Percentiles rank a stretch among this genome's conserved stretches.
These are phyloP conservation scores for Penicillium manginii DNA, from an alignment of 495 filamentous ascomycete species.

Conservation along the genomic window DNA sequence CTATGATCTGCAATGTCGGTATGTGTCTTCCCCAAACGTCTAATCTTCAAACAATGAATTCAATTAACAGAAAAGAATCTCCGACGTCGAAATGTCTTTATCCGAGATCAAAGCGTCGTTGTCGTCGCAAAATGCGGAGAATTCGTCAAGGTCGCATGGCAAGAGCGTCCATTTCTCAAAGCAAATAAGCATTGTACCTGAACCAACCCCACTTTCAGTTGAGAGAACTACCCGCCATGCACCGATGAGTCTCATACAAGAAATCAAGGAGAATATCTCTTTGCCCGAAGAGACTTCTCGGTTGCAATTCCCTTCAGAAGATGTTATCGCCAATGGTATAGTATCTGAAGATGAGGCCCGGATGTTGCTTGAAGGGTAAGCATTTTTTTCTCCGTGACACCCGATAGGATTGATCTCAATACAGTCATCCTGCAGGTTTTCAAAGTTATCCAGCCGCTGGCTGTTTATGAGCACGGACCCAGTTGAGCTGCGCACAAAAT, in stretches of 20 bases:
- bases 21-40: background rate
- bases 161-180: background rate
- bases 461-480: slow-evolving; percentile 23
- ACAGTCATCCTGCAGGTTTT: slow-evolving; percentile 13
- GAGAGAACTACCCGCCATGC: slow-evolving; percentile 24
- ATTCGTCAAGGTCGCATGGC: too few relatives aligned
- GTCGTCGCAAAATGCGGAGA: background rate
- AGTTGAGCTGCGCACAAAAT: slow-evolving; percentile 10
- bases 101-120: background rate
- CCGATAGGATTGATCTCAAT: background rate
- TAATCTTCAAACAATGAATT: background rate
- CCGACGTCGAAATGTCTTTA: background rate
- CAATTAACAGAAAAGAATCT: background rate
- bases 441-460: slow-evolving; percentile 25
- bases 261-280: slow-evolving; percentile 21
- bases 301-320: slow-evolving; percentile 9
- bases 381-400: background rate
- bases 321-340: slow-evolving; percentile 16
- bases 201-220: background rate
- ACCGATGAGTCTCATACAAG: slow-evolving; percentile 25
- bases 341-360: slow-evolving; percentile 12
- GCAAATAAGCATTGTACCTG: background rate
- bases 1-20: background rate
- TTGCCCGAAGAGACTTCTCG: slow-evolving; percentile 7
- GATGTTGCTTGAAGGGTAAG: slow-evolving; percentile 18